These are phyloP conservation scores for Cutaneotrichosporon arboriforme DNA, from an alignment of 1,284 basidiomycete species.

Conservation along the genomic window DNA sequence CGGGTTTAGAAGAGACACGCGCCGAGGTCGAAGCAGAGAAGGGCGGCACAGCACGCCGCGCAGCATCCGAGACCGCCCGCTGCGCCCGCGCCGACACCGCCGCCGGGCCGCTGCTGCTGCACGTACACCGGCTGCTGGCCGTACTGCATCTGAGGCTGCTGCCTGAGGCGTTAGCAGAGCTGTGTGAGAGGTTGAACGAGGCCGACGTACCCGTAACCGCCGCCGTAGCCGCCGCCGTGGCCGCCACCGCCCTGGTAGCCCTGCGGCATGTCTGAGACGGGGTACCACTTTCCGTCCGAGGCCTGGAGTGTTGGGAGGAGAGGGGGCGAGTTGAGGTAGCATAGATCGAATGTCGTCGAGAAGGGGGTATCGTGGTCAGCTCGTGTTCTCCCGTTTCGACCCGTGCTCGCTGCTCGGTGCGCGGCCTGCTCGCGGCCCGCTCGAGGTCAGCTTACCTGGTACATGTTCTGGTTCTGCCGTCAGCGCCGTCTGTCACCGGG, in stretches of 20 bases:
- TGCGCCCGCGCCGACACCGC: slow-evolving; percentile 8
- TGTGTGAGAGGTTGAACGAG: neutral
- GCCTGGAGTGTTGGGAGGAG: neutral
- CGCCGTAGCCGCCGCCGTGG: slow-evolving; percentile 1
- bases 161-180: slow-evolving; percentile 1
- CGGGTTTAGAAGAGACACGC: slow-evolving; percentile 15
- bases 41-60: slow-evolving; percentile 13
- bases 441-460: slow-evolving; percentile 8
- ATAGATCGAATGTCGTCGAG: no score
- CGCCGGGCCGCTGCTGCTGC: slow-evolving; percentile 14
- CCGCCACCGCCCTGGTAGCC: slow-evolving; percentile 3
- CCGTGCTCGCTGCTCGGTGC: no score
- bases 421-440: no score
- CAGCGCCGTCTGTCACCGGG: neutral
- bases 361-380: no score
- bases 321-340: no score
- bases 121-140: slow-evolving; percentile 16
- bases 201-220: neutral
- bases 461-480: slow-evolving; percentile 12
- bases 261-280: slow-evolving; percentile 14
- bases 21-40: slow-evolving; percentile 15
- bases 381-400: no score
- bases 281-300: slow-evolving; percentile 21
- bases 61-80: slow-evolving; percentile 10
- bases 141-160: slow-evolving; percentile 17